Evolutionary conservation across 208 protist species (phyloP), one percentile per base, ranked within the genome.

Genomic region (Acanthamoeba lenticulata): DNA sequence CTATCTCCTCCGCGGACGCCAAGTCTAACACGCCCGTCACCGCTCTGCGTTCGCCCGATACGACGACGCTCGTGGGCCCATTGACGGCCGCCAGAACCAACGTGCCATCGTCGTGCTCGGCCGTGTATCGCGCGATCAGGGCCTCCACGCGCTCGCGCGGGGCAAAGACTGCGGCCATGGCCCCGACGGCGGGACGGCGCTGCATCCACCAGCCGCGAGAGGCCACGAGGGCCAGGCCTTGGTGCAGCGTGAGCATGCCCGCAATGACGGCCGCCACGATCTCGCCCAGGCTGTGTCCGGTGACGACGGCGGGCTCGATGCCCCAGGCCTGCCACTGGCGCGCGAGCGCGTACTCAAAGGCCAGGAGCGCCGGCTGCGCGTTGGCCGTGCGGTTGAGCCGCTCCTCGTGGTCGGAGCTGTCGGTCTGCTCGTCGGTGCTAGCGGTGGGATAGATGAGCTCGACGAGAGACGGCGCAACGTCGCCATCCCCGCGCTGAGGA

Each of bases 271-370:
- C 72, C 15, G 95, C 95, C 27, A 57, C 90, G 77, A 97, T 96
- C 86, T 97, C 96, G 44, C 96, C 96, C 3, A 97, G 47, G 57
- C 77, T 95, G 88, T 97, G 96, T 6, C 96, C 96, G 40, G 97
- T 94, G 11, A 97, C 32, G 2, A 34, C 88, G n/a, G 24, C 62
- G 19, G 96, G 95, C 38, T 65, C 27, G 74, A 96, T 77, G 42
- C 49, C 38, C 60, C 62, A 95, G 19, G 40, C 81, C 83, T 91
- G 62, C 90, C 95, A 55, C 60, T 95, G 65, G 21, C 34, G 67
- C 47, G 90, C 57, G 24, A 97, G 83, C 42, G 86, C 69, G 85
- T 94, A 94, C 92, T 97, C 95, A 13, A 97, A 34, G 11, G 95
- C 67, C n/a, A 97, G 94, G 0, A 97, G 55, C 13, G 85, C 38